These are phyloP conservation scores for Enterocytospora artemiae DNA, from an alignment of 371 early-diverging fungal genomes.

Conservation along the genomic window DNA sequence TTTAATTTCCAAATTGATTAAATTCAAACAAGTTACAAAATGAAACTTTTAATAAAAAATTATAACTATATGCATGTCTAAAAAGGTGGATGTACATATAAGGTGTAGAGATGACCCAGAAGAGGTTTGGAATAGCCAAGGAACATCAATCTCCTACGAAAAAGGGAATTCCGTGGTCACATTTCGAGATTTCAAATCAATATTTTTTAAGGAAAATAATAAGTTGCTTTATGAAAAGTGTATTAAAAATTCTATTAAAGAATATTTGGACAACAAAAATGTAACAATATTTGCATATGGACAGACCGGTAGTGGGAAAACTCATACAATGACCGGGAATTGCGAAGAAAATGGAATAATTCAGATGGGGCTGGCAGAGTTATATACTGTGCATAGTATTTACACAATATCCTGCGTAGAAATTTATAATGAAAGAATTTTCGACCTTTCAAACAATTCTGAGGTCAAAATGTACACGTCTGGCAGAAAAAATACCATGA, in stretches of 20 bases:
- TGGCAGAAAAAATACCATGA: slow-evolving; percentile 25
- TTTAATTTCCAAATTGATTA: too few relatives aligned
- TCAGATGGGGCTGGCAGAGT: slow-evolving; percentile 16
- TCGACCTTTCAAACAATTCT: slow-evolving; percentile 62
- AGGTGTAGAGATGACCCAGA: too few relatives aligned
- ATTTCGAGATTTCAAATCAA: slow-evolving; percentile 10
- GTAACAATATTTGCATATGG: slow-evolving; percentile 57
- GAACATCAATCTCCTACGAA: not conserved
- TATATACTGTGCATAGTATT: slow-evolving; percentile 3
- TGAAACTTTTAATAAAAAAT: too few relatives aligned
- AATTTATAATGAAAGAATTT: slow-evolving; percentile 76
- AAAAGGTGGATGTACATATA: not conserved
- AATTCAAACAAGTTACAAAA: too few relatives aligned
- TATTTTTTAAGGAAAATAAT: slow-evolving; percentile 6
- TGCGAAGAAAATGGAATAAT: slow-evolving; percentile 57
- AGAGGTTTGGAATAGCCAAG: not conserved
- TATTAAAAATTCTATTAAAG: slow-evolving; percentile 9
- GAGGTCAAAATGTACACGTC: slow-evolving; percentile 41
- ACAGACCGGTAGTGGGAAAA: slow-evolving; percentile 57
- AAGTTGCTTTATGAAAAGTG: slow-evolving; percentile 19
- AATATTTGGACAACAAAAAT: slow-evolving; percentile 22
- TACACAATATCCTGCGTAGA: slow-evolving; percentile 81
- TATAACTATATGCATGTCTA: too few relatives aligned
- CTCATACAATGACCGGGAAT: slow-evolving; percentile 59
- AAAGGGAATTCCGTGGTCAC: not conserved